Evolutionary conservation across 768 basidiomycete genomes (phyloP).

Genomic region (Dioszegia aurantiaca): DNA sequence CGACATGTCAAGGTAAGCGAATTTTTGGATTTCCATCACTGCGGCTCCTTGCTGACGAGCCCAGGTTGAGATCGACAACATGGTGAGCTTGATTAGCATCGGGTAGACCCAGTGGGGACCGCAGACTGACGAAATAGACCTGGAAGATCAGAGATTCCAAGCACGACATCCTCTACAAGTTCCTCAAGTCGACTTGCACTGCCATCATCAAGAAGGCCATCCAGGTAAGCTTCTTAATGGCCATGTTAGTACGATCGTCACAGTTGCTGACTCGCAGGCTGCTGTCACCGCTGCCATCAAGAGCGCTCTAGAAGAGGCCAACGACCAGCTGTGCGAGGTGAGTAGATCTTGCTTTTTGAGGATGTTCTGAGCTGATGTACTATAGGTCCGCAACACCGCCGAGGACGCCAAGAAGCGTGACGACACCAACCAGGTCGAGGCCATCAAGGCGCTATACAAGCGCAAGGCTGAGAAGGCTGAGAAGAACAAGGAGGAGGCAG

Average conservation of each 20-base stretch:
- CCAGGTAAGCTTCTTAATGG: slow-evolving; percentile 55
- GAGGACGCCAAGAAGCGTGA: slow-evolving; percentile 59
- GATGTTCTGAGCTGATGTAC: not conserved
- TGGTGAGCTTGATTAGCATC: too few species aligned
- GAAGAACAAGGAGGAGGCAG: slow-evolving; percentile 54
- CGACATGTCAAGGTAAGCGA: slow-evolving; percentile 54
- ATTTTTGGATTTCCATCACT: too few species aligned
- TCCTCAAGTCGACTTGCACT: slow-evolving; percentile 72
- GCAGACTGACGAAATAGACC: too few species aligned
- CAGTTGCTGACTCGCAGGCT: slow-evolving; percentile 49
- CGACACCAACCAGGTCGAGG: slow-evolving; percentile 41
- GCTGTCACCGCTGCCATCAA: slow-evolving; percentile 66
- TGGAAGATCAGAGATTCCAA: slow-evolving; percentile 78
- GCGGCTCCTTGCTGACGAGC: not conserved
- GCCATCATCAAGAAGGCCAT: slow-evolving; percentile 66
- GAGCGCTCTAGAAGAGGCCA: slow-evolving; percentile 80
- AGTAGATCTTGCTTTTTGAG: slow-evolving; percentile 52
- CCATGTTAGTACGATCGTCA: slow-evolving; percentile 55
- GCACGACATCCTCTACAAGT: slow-evolving; percentile 76
- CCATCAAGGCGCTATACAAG: slow-evolving; percentile 45
- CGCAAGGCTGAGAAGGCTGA: slow-evolving; percentile 56
- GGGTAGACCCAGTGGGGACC: too few species aligned
- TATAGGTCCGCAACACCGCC: slow-evolving; percentile 11
- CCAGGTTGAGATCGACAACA: slow-evolving; percentile 73
- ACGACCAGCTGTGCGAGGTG: slow-evolving; percentile 84